Base-by-base conservation (phyloP, 495 filamentous ascomycete genomes). In the Hypoxylon trugodes region DNA sequence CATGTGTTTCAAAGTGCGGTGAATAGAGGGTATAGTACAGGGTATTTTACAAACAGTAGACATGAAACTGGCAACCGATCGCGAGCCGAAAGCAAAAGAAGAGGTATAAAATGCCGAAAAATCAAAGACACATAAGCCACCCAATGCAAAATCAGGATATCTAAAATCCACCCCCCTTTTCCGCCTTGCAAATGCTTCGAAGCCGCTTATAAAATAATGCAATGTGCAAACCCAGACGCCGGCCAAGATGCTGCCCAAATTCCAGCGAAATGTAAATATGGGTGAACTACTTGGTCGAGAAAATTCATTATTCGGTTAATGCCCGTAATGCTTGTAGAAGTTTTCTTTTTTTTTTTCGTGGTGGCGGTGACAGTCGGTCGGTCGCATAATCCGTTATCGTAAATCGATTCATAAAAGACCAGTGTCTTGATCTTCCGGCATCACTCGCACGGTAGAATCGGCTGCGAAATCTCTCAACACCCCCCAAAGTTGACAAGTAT, bases 1-100 rank as follows among this genome's bases (percentile, higher is more conserved):
- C 32, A 46, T 18, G 9, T 46, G 13, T 22, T 53, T 47, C 32
- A 26, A 52, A 56, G 32, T 58, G 37, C 12, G 30, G 47, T 19
- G 53, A 59, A 51, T 46, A 59, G 16, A 42, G 53, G 46, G 51
- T 67, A 62, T 62, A 42, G 64, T 67, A 67, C 64, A 67, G 64
- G 64, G 58, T 67, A 67, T 67, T 45, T 60, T 62, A 30, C 54
- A 54, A 59, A 61, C 37, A 66, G 62, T 49, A 67, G 15, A 62
- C 52, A 61, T 54, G 53, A 62, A 62, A 67, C 58, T 56, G 35
- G 18, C 33, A 33, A 45, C 51, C 64, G 22, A 51, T 38, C 19
- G 38, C 22, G 26, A 43, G 47, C 36, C 36, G 22, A 30, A 19
- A 19, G 52, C 21, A 51, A 32, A 46, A 30, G 36, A 47, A 7